Evolutionary conservation across 495 filamentous ascomycete genomes (phyloP), one percentile per base, ranked within the genome.

Genomic region (Penicillium canescens): DNA sequence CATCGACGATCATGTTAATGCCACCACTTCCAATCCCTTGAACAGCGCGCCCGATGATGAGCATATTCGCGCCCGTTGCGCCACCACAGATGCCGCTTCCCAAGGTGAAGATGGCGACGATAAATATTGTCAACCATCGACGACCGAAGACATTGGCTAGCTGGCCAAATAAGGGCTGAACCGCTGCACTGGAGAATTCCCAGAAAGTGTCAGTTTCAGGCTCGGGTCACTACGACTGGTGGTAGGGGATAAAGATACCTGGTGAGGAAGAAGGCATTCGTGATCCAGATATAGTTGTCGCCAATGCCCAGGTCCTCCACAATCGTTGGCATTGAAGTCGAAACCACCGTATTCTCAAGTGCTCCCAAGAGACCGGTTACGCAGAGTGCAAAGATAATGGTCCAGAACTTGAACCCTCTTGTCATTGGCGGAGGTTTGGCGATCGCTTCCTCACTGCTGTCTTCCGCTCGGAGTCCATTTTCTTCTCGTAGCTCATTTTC

Each of bases 101-200:
- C 14, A 77, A 24, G 1, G 66, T 59, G 60, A 81, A 81, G 18
- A 79, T 44, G 6, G 61, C 50, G 0, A 77, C 62, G 14, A 69
- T 56, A 4, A 57, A 35, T 10, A 78, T 63, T 42, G 77, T 62
- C 45, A 71, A 65, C 42, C 67, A 74, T 37, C 77, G 72, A 6
- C 80, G 74, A 9, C 81, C 80, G 53, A 78, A 79, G n/a, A 84
- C 65, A 57, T 82, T 70, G 13, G 71, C 66, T 3, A 74, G 45
- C 57, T 82, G 77, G 6, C 63, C 70, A 42, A 52, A 66, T 2
- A 78, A 54, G 18, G 70, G 70, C 53, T 63, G 46, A 21, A 59
- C 23, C 6, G 42, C 56, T 41, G 47, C 18, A 20, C 21, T 47
- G 31, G n/a, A 40, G 24, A 26, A 26, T 26, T 26, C 24, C 24